A percentile compares a stretch with the other conserved stretches of the same genome.
Evolutionary conservation across 768 basidiomycete genomes (phyloP).

Genomic region (Leccinellum albellum): DNA sequence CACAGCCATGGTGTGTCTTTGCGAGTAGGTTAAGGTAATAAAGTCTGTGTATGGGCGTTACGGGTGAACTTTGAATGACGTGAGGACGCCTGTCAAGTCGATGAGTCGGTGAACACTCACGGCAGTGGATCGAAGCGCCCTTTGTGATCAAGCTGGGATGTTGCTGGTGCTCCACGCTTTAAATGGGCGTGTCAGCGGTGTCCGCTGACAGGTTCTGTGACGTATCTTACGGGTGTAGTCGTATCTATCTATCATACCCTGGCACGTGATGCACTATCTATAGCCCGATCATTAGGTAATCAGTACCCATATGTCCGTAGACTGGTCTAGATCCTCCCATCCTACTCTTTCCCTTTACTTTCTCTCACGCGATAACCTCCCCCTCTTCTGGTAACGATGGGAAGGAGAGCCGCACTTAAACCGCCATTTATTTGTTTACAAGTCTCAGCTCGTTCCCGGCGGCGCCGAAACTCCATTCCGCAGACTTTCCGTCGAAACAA

Average conservation of each 20-base stretch:
- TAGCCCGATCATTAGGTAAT: not conserved
- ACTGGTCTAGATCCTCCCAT: not conserved
- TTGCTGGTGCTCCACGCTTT: not conserved
- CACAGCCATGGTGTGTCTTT: slow-evolving; percentile 23
- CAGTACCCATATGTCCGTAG: not conserved
- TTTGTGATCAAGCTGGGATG: not conserved
- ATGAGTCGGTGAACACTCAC: slow-evolving; percentile 1
- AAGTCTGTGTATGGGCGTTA: slow-evolving; percentile 20
- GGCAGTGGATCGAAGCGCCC: not conserved
- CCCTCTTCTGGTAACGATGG: slow-evolving; percentile 48
- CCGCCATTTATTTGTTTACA: slow-evolving; percentile 58
- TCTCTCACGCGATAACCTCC: slow-evolving; percentile 35
- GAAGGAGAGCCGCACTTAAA: slow-evolving; percentile 74
- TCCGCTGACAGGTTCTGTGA: not conserved
- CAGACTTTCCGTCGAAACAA: slow-evolving; percentile 68
- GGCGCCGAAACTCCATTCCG: slow-evolving; percentile 71
- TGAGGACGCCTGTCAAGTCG: slow-evolving; percentile 13
- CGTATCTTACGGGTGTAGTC: not conserved
- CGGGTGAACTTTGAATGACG: slow-evolving; percentile 18
- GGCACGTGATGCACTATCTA: not conserved
- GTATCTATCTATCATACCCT: not conserved
- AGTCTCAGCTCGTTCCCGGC: slow-evolving; percentile 72
- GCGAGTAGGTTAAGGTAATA: slow-evolving; percentile 33
- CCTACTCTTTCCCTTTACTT: not conserved
- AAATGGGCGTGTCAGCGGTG: not conserved